These are phyloP conservation scores for Ogataea glucozyma DNA, from an alignment of 805 yeast species.

Conservation along the genomic window DNA sequence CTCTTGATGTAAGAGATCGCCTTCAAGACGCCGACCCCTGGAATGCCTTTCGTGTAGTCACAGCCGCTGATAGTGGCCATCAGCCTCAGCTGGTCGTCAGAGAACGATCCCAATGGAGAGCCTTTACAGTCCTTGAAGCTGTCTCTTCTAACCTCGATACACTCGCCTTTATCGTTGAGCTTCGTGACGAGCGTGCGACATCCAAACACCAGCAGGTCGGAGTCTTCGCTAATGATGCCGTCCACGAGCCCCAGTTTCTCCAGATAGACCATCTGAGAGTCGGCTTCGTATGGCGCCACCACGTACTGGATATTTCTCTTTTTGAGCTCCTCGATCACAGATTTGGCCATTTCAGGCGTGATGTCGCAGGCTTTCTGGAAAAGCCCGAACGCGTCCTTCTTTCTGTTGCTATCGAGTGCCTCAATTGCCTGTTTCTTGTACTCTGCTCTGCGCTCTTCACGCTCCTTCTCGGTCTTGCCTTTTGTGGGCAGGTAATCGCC, in stretches of 20 bases:
- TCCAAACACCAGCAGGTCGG: conserved; percentile 90
- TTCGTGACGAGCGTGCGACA: conserved; percentile 76
- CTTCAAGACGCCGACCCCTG: conserved; percentile 75
- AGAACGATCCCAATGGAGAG: conserved; percentile 48
- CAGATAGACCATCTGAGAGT: conserved; percentile 90
- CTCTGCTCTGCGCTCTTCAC: conserved; percentile 56
- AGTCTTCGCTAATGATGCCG: conserved; percentile 91
- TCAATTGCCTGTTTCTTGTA: conserved; percentile 59
- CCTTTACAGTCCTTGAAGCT: conserved; percentile 42
- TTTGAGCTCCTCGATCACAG: conserved; percentile 73
- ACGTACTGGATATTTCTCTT: conserved; percentile 59
- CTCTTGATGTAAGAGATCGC: conserved; percentile 64
- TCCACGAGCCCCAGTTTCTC: conserved; percentile 74
- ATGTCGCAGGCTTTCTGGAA: conserved; percentile 82
- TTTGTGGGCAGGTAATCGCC: conserved; percentile 87
- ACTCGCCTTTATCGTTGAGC: conserved; percentile 65
- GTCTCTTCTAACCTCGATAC: conserved; percentile 65
- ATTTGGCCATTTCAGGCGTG: conserved; percentile 88
- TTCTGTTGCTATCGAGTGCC: conserved; percentile 53
- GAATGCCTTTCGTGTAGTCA: conserved; percentile 88
- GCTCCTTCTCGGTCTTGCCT: conserved; percentile 64
- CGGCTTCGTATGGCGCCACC: conserved; percentile 99
- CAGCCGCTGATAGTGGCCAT: conserved; percentile 94
- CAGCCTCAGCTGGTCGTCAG: conserved; percentile 60
- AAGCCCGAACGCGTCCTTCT: conserved; percentile 61